Evolutionary conservation across 306 rosid species (phyloP).

Genomic region (Lotus japonicus): DNA sequence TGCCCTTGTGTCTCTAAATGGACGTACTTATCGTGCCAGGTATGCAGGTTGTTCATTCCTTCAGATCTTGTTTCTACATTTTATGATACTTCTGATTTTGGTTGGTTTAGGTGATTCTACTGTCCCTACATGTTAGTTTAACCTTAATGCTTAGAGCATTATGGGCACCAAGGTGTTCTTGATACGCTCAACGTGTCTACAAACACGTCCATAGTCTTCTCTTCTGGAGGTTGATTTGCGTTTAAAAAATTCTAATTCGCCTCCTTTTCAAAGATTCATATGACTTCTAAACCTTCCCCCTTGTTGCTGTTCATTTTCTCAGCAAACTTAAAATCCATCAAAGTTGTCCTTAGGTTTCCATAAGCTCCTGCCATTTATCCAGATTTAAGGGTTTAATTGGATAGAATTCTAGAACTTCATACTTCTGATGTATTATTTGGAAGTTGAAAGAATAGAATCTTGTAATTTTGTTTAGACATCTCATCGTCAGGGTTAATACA

Average conservation of each 20-base stretch:
- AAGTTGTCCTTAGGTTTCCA: too few relatives aligned
- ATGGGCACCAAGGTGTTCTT: background rate
- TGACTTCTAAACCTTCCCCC: background rate
- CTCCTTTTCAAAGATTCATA: background rate
- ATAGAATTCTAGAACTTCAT: background rate
- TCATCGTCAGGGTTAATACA: background rate
- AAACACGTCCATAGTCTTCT: too few relatives aligned
- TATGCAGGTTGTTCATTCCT: constrained; percentile 31
- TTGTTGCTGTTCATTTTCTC: background rate
- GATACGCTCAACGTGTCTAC: background rate
- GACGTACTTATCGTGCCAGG: constrained; percentile 91
- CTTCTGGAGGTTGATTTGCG: background rate
- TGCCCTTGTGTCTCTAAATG: constrained; percentile 94
- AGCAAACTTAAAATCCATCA: constrained; percentile 3
- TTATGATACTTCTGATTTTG: background rate
- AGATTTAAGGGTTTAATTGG: background rate
- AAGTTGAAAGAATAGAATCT: constrained; percentile 4
- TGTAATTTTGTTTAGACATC: background rate
- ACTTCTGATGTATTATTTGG: background rate
- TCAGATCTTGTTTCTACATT: background rate
- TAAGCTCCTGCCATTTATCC: background rate
- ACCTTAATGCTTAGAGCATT: background rate
- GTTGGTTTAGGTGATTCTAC: constrained; percentile 12
- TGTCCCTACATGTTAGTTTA: background rate
- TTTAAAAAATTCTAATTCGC: background rate